phyloP scores from a whole-genome alignment of 345 rosid species.

The Eucalyptus sp. region DNA sequence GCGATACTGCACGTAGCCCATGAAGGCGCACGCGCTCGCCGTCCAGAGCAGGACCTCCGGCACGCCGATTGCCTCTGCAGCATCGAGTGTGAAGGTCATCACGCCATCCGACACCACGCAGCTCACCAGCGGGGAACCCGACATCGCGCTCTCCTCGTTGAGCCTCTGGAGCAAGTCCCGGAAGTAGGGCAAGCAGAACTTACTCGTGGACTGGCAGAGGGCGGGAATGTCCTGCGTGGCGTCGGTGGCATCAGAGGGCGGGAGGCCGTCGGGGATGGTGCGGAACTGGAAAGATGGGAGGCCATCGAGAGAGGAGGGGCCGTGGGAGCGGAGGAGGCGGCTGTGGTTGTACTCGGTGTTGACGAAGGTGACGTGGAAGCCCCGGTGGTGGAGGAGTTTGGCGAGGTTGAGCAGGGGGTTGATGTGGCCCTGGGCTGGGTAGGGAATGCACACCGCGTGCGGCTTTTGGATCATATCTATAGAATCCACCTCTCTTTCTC shows the following conservation, averaged over 20 bases:
- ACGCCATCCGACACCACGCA: background rate
- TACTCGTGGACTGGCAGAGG: background rate
- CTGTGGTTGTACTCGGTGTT: background rate
- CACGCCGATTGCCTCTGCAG: background rate
- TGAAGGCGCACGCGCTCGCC: background rate
- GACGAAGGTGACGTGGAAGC: background rate
- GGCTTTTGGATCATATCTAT: background rate
- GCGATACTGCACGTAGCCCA: background rate
- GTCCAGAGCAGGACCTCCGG: background rate
- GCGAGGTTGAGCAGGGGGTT: background rate
- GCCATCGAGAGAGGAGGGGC: background rate
- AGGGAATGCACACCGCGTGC: background rate
- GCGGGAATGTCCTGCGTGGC: background rate
- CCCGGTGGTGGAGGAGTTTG: background rate
- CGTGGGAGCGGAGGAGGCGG: background rate
- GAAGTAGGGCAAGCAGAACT: background rate
- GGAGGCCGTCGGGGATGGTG: background rate
- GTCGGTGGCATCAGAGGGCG: background rate
- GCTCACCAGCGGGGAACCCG: background rate
- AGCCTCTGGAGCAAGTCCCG: background rate
- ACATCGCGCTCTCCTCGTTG: background rate
- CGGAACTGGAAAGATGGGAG: background rate
- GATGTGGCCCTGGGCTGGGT: background rate
- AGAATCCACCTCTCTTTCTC: background rate
- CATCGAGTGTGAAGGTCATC: background rate